Base-by-base conservation (phyloP, 1,139 yeast species). In the Dujonia santamariae region DNA sequence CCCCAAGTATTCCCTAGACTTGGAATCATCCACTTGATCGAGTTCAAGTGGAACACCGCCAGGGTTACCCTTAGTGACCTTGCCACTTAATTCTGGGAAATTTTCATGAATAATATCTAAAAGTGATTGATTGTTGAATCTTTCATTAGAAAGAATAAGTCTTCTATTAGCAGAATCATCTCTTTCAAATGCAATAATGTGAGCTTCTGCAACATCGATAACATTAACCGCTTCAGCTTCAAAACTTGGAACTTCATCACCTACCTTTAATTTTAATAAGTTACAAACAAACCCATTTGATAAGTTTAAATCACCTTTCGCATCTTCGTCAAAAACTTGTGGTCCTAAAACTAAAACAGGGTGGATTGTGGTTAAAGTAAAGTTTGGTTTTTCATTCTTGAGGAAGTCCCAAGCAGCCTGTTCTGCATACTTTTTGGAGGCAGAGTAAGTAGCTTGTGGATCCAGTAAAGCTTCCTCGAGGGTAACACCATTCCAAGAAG, bases 321-420 rank as follows among this genome's bases (percentile, higher is more conserved):
- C 58, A 28, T 48, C 55, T 8, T 47, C 41, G 38, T 43, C 51
- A 27, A 34, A 48, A 12, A 40, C 40, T 28, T 46, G 46, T 1
- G 80, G 81, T 13, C 81, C 81, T 43, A 69, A 64, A 2, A 73
- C 71, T 34, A 51, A 59, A 2, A 67, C 64, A 9, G 81, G 80
- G 41, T 60, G 59, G 20, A 74, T 57, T 3, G 75, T 57, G 12
- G 72, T 47, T 26, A 69, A 45, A 8, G 54, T 47, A 47, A 70
- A 72, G 24, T 51, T 47, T 17, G 71, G 68, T 33, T 56, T 55
- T 39, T 59, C 61, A n/a, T 43, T 36, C 30, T 50, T 41, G 19
- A 51, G 45, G 37, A 54, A 60, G 19, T 59, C 56, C 65, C 66
- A 59, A 3, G 60, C 64, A 3, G 60, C 61, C 39, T 51, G 47